Evolutionary conservation across 306 rosid genomes (phyloP).

Genomic region (Carpinus fangiana): DNA sequence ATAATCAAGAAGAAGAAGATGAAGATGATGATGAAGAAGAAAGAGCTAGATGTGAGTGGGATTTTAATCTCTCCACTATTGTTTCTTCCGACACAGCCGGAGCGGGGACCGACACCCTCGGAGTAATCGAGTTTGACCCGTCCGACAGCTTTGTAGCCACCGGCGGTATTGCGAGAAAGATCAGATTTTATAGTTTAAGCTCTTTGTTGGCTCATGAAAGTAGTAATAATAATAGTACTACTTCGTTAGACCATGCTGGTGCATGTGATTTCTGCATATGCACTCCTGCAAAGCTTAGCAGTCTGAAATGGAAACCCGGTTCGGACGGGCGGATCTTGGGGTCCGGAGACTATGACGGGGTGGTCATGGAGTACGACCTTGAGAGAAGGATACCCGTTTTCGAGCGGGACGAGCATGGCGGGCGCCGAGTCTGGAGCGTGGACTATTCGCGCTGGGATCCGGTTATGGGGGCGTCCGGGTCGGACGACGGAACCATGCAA

Average conservation of each 20-base stretch:
- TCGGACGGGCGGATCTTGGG: slow-evolving; percentile 41
- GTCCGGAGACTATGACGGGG: slow-evolving; percentile 69
- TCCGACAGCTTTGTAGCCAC: slow-evolving; percentile 50
- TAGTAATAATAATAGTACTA: not conserved
- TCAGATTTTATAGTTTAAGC: slow-evolving; percentile 36
- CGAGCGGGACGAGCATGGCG: slow-evolving; percentile 73
- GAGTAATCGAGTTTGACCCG: slow-evolving; percentile 53
- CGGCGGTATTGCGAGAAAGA: slow-evolving; percentile 58
- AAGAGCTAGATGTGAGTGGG: slow-evolving; percentile 39
- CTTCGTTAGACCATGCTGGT: slow-evolving; percentile 37
- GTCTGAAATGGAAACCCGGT: slow-evolving; percentile 59
- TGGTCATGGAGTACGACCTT: slow-evolving; percentile 59
- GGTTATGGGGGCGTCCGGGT: slow-evolving; percentile 52
- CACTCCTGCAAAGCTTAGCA: slow-evolving; percentile 68
- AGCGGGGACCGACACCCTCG: slow-evolving; percentile 43
- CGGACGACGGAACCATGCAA: slow-evolving; percentile 71
- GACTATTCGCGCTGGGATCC: slow-evolving; percentile 50
- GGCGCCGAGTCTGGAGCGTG: slow-evolving; percentile 67
- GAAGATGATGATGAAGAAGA: not conserved
- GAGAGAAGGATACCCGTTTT: slow-evolving; percentile 43
- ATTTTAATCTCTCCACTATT: slow-evolving; percentile 40
- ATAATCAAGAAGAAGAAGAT: not conserved
- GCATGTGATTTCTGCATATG: slow-evolving; percentile 48
- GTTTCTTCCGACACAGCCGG: slow-evolving; percentile 35
- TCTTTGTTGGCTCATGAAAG: slow-evolving; percentile 20